These are phyloP conservation scores for Corylus americana DNA, from an alignment of 306 rosid genomes.

Conservation along the genomic window DNA sequence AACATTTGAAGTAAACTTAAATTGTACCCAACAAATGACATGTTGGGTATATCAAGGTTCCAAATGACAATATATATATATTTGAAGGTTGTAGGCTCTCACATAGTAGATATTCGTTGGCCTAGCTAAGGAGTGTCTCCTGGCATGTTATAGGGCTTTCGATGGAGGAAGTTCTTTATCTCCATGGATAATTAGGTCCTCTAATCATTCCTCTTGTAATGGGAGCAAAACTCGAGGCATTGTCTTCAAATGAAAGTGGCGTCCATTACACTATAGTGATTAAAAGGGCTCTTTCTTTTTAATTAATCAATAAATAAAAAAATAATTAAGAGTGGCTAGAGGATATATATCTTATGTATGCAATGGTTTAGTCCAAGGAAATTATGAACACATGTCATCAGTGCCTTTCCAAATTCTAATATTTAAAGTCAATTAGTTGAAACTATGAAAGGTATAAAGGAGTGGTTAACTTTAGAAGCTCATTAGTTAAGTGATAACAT, in stretches of 20 bases:
- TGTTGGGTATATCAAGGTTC: too few relatives aligned
- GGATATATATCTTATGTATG: background rate
- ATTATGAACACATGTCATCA: too few relatives aligned
- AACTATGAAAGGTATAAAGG: too few relatives aligned
- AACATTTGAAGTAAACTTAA: too few relatives aligned
- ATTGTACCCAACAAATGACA: too few relatives aligned
- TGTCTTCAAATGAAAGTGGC: slow-evolving; percentile 11
- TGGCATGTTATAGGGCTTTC: background rate
- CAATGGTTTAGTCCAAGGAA: background rate
- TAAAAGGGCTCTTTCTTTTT: slow-evolving; percentile 1
- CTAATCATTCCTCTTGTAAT: slow-evolving; percentile 2
- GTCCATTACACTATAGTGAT: background rate
- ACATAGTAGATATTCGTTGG: background rate
- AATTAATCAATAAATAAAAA: background rate
- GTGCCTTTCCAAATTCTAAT: background rate
- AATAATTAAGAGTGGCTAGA: background rate
- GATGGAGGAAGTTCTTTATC: background rate
- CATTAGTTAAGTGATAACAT: background rate
- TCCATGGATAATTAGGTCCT: background rate
- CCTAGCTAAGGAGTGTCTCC: background rate
- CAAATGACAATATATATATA: background rate
- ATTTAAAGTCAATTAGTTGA: too few relatives aligned
- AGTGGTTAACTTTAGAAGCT: background rate
- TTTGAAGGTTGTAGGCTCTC: background rate
- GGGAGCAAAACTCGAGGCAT: slow-evolving; percentile 41